These are phyloP conservation scores for Sclerotinia spermophila DNA, from an alignment of 2,329 filamentous ascomycete species.

Conservation along the genomic window DNA sequence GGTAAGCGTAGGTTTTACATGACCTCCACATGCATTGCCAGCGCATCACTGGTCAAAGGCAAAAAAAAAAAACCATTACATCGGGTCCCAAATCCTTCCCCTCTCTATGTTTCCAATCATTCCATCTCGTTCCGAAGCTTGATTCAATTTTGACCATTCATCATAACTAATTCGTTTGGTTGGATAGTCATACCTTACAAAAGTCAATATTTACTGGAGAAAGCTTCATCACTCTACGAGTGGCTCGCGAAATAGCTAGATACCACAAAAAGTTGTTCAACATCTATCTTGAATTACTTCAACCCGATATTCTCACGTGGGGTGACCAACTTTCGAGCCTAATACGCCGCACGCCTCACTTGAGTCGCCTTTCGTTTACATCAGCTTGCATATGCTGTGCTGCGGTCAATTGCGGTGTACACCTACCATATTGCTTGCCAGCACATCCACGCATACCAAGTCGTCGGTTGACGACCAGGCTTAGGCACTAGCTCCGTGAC, in stretches of 20 bases:
- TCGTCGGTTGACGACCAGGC: slow-evolving; percentile 41
- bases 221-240: slow-evolving; percentile 26
- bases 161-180: slow-evolving; percentile 36
- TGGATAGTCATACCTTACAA: slow-evolving; percentile 31
- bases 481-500: slow-evolving; percentile 31
- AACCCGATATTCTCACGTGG: slow-evolving; percentile 34
- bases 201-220: slow-evolving; percentile 29
- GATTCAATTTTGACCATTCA: slow-evolving; percentile 29
- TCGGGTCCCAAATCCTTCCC: slow-evolving; percentile 28
- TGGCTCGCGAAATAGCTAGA: slow-evolving; percentile 30
- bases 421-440: slow-evolving; percentile 51
- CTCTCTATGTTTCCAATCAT: slow-evolving; percentile 30
- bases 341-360: slow-evolving; percentile 39
- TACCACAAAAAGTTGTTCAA: slow-evolving; percentile 27
- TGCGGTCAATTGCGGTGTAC: slow-evolving; percentile 51
- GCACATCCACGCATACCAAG: slow-evolving; percentile 58
- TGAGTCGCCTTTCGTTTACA: slow-evolving; percentile 42
- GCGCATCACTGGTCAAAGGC: slow-evolving; percentile 37
- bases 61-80: slow-evolving; percentile 32
- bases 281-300: slow-evolving; percentile 27
- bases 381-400: slow-evolving; percentile 59
- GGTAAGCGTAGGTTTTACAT: slow-evolving; percentile 36
- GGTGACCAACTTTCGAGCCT: slow-evolving; percentile 29
- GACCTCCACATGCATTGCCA: slow-evolving; percentile 35
- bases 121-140: slow-evolving; percentile 21